Evolutionary conservation across 371 early-diverging fungal species (phyloP).

Genomic region (Mucor racemosus): DNA sequence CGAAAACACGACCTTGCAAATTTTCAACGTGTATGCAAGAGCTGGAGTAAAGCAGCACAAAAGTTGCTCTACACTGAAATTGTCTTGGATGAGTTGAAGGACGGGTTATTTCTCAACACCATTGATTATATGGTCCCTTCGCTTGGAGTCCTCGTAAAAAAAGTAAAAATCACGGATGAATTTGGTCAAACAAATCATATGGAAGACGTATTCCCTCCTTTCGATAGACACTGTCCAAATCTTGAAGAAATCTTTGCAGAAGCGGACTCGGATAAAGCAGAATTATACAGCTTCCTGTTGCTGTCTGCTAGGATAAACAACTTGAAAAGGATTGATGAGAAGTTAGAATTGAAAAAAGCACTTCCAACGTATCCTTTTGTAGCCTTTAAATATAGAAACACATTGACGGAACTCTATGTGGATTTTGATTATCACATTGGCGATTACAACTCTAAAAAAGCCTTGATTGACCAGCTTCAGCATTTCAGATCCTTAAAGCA

Average conservation of each 20-base stretch:
- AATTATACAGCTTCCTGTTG: background rate
- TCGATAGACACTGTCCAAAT: background rate
- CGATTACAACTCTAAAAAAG: background rate
- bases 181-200: no score
- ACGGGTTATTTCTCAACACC: no score
- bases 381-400: background rate
- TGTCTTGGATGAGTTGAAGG: no score
- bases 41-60: background rate
- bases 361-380: background rate
- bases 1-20: background rate
- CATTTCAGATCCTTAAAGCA: background rate
- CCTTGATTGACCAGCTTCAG: background rate
- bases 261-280: background rate
- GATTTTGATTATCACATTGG: background rate
- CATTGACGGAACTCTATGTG: background rate
- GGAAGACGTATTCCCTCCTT: no score
- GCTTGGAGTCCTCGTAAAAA: background rate
- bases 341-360: background rate
- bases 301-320: background rate
- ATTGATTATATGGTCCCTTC: background rate
- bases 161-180: background rate
- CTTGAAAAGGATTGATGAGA: background rate
- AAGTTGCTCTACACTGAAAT: background rate
- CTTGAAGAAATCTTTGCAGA: background rate
- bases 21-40: background rate